Percentiles rank a stretch among this genome's conserved stretches.
Conservation (phyloP, 192 early-diverging fungal species). For the Rhizophagus sp. region DNA sequence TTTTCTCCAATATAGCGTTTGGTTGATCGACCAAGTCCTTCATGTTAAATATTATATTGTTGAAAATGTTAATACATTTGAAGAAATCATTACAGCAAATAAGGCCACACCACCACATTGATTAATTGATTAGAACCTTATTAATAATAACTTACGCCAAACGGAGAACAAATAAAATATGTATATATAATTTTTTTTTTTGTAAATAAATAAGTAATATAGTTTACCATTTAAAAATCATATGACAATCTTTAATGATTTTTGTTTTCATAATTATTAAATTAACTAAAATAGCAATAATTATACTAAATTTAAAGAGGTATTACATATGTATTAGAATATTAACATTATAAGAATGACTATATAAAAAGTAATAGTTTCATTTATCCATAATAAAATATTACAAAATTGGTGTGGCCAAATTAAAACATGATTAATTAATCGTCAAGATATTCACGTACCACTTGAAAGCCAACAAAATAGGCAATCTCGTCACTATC, state of each 20-base stretch:
- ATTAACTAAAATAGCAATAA: too few species aligned
- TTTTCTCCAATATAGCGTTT: slow-evolving; percentile 62
- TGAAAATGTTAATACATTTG: slow-evolving; percentile 1
- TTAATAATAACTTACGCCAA: neutral
- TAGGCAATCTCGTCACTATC: slow-evolving; percentile 54
- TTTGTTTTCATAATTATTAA: too few species aligned
- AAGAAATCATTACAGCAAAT: neutral
- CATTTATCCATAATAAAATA: too few species aligned
- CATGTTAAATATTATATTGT: neutral
- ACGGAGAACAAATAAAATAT: too few species aligned
- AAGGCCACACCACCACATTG: neutral
- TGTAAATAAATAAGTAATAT: too few species aligned
- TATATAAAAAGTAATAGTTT: too few species aligned
- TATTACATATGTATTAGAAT: too few species aligned
- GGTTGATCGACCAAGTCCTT: slow-evolving; percentile 68
- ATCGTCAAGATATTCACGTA: neutral
- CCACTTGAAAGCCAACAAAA: slow-evolving; percentile 68
- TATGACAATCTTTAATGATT: too few species aligned
- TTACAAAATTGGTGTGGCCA: neutral
- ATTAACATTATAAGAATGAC: too few species aligned
- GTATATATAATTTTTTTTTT: too few species aligned
- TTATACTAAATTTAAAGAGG: too few species aligned
- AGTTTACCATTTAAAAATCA: too few species aligned
- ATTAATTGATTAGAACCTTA: neutral
- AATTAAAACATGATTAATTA: neutral